Evolutionary conservation across 495 filamentous ascomycete genomes (phyloP).

Genomic region (Neurospora intermedia): DNA sequence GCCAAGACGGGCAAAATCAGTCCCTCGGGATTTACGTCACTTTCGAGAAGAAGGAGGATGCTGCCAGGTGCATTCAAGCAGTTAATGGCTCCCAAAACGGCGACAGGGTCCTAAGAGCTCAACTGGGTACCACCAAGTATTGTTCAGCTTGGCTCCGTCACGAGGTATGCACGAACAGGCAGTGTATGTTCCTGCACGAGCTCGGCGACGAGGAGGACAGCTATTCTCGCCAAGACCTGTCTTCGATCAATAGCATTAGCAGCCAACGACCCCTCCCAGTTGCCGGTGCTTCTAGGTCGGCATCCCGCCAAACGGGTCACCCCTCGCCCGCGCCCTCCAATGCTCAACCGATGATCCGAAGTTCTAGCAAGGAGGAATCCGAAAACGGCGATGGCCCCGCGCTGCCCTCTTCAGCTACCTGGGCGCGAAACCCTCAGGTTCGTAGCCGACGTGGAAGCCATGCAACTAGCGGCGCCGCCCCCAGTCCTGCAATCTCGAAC

Average conservation of each 20-base stretch:
- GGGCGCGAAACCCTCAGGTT: constrained; percentile 72
- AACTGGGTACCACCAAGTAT: constrained; percentile 97
- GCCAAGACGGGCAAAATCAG: constrained; percentile 53
- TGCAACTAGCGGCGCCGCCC: constrained; percentile 63
- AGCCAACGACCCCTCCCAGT: constrained; percentile 57
- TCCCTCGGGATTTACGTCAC: constrained; percentile 97
- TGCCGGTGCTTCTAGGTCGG: constrained; percentile 36
- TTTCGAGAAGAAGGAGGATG: constrained; percentile 79
- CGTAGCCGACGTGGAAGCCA: constrained; percentile 64
- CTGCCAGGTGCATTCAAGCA: constrained; percentile 74
- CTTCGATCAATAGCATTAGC: constrained; percentile 82
- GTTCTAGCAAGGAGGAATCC: constrained; percentile 66
- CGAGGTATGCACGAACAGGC: constrained; percentile 84
- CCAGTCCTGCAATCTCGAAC: constrained; percentile 65
- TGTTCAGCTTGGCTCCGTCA: constrained; percentile 93
- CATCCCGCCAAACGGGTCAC: constrained; percentile 40
- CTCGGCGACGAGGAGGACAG: constrained; percentile 94
- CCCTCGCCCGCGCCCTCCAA: constrained; percentile 43
- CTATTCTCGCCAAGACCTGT: constrained; percentile 89
- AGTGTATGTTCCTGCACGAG: constrained; percentile 97
- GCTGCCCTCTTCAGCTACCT: constrained; percentile 83
- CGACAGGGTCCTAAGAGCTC: constrained; percentile 75
- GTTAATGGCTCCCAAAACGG: constrained; percentile 90
- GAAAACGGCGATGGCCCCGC: constrained; percentile 69
- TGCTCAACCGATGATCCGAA: constrained; percentile 61